Base-by-base conservation (phyloP, 2,329 filamentous ascomycete genomes). In the Davidsoniella neocaledoniae region DNA sequence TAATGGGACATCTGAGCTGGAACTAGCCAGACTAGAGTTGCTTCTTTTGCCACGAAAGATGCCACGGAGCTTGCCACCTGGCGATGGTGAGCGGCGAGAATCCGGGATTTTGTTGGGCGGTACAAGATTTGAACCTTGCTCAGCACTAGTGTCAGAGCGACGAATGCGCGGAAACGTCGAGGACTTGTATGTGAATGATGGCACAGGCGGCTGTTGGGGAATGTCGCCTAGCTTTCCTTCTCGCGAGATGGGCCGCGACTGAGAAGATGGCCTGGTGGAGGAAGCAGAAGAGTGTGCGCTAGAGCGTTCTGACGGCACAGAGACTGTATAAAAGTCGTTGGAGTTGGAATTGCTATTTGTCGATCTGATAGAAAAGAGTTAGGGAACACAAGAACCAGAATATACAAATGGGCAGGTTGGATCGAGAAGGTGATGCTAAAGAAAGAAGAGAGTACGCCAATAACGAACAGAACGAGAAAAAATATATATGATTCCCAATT, bases 21-120 rank as follows among this genome's bases (percentile, higher is more conserved):
- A 46, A 12, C 65, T 68, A 23, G 63, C 58, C 7, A 55, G 44
- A 29, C 48, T 54, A n/a, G 54, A 49, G 23, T 49, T 53, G 54
- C 58, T 65, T 59, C 71, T 77, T 58, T 73, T 78, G 42, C 71
- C 67, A 52, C 67, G 74, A 58, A 91, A 86, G 10, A 81, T 82
- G 59, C 81, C 79, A 61, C 76, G 82, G 54, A 90, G 68, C 59
- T 79, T 84, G 58, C 78, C 76, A 47, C 74, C 77, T 9, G 83
- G 82, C 8, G 86, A 88, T 17, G 75, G 70, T 21, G 77, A 77
- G 53, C 82, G 74, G 56, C 33, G 45, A 14, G 50, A 43, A 37
- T 73, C 73, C 43, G 64, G 60, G 53, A 67, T 66, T 57, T 63
- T 66, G 55, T 58, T 59, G 44, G 66, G 68, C 50, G 63, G 65